These are phyloP conservation scores for Lactifluus subvellereus DNA, from an alignment of 768 basidiomycete genomes.

Conservation along the genomic window DNA sequence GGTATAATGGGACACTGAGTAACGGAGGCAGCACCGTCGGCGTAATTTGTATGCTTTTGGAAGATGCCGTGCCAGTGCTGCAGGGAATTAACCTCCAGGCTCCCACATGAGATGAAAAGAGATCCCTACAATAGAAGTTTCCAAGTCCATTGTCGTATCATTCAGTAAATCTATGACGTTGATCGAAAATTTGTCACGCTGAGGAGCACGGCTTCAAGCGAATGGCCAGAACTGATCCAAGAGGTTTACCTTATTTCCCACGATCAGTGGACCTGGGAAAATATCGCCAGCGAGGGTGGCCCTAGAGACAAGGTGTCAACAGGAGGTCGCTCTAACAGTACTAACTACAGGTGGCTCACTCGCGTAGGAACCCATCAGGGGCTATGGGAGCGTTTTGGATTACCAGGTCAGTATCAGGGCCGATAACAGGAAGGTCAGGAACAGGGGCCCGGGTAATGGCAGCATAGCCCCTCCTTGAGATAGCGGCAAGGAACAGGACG, in stretches of 20 bases:
- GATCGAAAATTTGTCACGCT: constrained; percentile 36
- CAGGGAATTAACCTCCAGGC: neutral
- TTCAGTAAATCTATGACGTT: constrained; percentile 41
- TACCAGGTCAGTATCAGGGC: constrained; percentile 11
- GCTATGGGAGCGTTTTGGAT: no score
- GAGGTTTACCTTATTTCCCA: constrained; percentile 29
- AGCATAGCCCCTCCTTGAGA: constrained; percentile 7
- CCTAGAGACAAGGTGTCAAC: no score
- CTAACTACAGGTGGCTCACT: no score
- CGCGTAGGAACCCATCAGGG: no score
- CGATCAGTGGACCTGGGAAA: no score
- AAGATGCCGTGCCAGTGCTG: constrained; percentile 54
- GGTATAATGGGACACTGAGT: constrained; percentile 45
- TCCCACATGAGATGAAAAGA: neutral
- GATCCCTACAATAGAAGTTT: constrained; percentile 41
- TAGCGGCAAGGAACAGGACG: neutral
- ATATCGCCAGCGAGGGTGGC: no score
- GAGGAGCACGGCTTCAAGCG: constrained; percentile 26
- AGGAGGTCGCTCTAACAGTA: no score
- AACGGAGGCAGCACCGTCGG: constrained; percentile 39
- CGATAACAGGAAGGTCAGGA: constrained; percentile 8
- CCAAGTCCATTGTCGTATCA: constrained; percentile 41
- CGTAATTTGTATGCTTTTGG: constrained; percentile 39
- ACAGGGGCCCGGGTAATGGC: neutral
- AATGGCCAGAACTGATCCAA: no score